phyloP scores from a whole-genome alignment of 192 early-diverging fungal genomes.

The Umbelopsis vinacea region DNA sequence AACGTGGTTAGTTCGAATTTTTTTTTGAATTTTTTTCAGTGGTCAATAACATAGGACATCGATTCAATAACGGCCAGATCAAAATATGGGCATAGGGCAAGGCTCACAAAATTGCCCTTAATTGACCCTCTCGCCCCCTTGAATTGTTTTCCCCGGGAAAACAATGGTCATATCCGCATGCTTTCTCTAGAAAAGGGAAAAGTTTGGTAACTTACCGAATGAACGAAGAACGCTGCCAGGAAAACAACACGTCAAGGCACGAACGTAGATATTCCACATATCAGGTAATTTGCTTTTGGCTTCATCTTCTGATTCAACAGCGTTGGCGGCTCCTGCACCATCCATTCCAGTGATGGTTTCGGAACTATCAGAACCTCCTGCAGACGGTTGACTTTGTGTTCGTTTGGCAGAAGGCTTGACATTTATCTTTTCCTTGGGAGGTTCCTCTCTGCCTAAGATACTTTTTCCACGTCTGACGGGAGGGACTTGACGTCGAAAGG shows the following conservation, averaged over 20 bases:
- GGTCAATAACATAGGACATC: not conserved
- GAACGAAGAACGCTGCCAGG: constrained; percentile 26
- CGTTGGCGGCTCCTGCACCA: constrained; percentile 1
- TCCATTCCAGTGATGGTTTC: constrained; percentile 2
- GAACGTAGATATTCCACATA: constrained; percentile 34
- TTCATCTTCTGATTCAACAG: not conserved
- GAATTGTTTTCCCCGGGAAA: not conserved
- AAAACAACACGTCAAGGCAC: constrained; percentile 35
- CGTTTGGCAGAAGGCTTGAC: not conserved
- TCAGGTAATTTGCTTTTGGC: constrained; percentile 25
- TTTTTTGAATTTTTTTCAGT: no score
- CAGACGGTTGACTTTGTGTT: not conserved
- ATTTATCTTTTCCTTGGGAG: constrained; percentile 30
- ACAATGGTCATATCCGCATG: no score
- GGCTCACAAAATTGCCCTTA: constrained; percentile 44
- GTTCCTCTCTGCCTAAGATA: constrained; percentile 49
- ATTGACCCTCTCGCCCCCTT: constrained; percentile 34
- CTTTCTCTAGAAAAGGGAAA: not conserved
- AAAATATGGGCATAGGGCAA: constrained; percentile 50
- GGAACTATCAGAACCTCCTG: constrained; percentile 6
- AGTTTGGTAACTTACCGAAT: constrained; percentile 28
- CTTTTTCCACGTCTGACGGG: constrained; percentile 45
- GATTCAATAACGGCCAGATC: constrained; percentile 38
- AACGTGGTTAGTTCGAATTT: not conserved
- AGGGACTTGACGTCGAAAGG: constrained; percentile 1